Evolutionary conservation across 257 asterid species (phyloP).

Genomic region (Ilex aquifolium): DNA sequence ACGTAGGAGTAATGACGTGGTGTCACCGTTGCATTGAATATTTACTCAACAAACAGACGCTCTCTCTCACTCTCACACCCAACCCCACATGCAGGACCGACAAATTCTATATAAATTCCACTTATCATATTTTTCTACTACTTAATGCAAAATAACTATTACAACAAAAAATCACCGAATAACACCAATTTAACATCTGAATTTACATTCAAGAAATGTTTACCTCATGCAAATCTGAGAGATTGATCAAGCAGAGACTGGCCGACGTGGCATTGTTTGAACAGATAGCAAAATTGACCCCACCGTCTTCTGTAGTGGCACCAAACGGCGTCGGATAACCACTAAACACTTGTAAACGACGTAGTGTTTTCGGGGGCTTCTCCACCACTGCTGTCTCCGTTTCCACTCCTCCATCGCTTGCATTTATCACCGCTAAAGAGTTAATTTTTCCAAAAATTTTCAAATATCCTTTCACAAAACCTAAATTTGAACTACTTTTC

Average conservation of each 20-base stretch:
- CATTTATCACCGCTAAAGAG: constrained; percentile 14
- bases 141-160: too few relatives aligned
- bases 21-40: too few relatives aligned
- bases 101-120: too few relatives aligned
- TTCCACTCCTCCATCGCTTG: constrained; percentile 28
- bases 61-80: too few relatives aligned
- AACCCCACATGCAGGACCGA: too few relatives aligned
- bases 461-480: too few relatives aligned
- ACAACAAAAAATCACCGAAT: too few relatives aligned
- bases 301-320: constrained; percentile 76
- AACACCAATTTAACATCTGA: too few relatives aligned
- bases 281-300: constrained; percentile 70
- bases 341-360: constrained; percentile 49
- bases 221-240: constrained; percentile 63
- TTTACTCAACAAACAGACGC: too few relatives aligned
- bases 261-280: constrained; percentile 72
- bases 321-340: constrained; percentile 89
- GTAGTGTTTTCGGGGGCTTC: constrained; percentile 35
- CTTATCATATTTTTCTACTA: too few relatives aligned
- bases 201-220: neutral
- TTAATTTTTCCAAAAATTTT: constrained; percentile 1
- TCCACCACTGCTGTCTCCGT: constrained; percentile 58
- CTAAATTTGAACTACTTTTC: too few relatives aligned
- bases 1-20: too few relatives aligned
- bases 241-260: constrained; percentile 65